Percentiles rank a stretch among this genome's conserved stretches.
Conservation (phyloP, 768 basidiomycete species). For the Lactarius indigo region DNA sequence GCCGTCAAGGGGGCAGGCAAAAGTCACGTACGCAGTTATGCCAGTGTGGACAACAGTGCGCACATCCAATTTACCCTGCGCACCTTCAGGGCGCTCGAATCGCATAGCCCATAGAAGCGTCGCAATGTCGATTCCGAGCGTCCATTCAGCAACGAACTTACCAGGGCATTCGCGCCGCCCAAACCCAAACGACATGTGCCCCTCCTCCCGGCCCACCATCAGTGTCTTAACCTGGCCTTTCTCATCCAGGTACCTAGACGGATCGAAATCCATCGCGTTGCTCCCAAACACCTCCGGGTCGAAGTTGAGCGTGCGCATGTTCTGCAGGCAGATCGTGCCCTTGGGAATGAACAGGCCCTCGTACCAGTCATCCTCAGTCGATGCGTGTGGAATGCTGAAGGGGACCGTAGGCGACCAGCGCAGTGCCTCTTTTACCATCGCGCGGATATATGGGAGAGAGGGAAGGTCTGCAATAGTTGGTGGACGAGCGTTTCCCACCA, state of each 20-base stretch:
- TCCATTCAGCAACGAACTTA: too few species aligned
- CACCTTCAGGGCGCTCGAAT: too few species aligned
- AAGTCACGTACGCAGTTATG: slow-evolving; percentile 5
- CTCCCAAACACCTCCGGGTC: not conserved
- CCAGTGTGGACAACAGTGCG: not conserved
- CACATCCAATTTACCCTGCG: not conserved
- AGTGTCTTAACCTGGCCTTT: not conserved
- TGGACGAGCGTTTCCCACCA: slow-evolving; percentile 15
- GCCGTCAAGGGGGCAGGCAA: not conserved
- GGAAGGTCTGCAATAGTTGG: too few species aligned
- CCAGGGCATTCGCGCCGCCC: too few species aligned
- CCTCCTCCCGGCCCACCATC: slow-evolving; percentile 30
- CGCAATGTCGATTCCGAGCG: too few species aligned
- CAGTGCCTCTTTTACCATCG: too few species aligned
- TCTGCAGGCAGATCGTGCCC: too few species aligned
- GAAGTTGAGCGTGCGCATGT: not conserved
- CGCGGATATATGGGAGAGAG: too few species aligned
- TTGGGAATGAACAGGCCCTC: not conserved
- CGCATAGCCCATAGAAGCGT: too few species aligned
- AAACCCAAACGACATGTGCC: not conserved
- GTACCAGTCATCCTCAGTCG: slow-evolving; percentile 12
- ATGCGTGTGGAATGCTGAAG: slow-evolving; percentile 20
- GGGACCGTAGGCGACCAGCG: slow-evolving; percentile 26
- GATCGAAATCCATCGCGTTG: not conserved
- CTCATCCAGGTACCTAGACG: not conserved